These are phyloP conservation scores for Periconia sp. DNA, from an alignment of 2,329 filamentous ascomycete species.

Conservation along the genomic window DNA sequence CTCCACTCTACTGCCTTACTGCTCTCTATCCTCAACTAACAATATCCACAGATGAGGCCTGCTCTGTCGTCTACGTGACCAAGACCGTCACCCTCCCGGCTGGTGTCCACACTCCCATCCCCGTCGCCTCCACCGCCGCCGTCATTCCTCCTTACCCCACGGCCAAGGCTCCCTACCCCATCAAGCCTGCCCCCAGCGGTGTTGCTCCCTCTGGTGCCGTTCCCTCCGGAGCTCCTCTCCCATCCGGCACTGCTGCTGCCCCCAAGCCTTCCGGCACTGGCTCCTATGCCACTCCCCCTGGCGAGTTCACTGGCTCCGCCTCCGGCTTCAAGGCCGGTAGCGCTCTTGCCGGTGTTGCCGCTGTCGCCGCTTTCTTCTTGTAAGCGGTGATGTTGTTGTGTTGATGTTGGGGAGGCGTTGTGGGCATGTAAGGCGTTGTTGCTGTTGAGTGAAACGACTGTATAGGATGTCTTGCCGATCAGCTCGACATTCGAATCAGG, in stretches of 20 bases:
- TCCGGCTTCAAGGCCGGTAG: slow-evolving; percentile 30
- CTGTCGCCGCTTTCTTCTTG: slow-evolving; percentile 38
- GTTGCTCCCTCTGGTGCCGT: slow-evolving; percentile 6
- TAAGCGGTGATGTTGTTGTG: slow-evolving; percentile 16
- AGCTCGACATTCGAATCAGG: neutral
- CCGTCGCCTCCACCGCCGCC: slow-evolving; percentile 13
- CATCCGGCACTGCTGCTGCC: slow-evolving; percentile 25
- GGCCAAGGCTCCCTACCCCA: slow-evolving; percentile 30
- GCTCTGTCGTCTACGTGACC: slow-evolving; percentile 33
- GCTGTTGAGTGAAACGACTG: neutral
- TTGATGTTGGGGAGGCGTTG: neutral
- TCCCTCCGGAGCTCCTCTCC: slow-evolving; percentile 16
- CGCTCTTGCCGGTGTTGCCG: slow-evolving; percentile 38
- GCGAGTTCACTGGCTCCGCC: slow-evolving; percentile 38
- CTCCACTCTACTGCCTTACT: neutral
- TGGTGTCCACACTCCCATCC: slow-evolving; percentile 24
- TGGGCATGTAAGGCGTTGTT: neutral
- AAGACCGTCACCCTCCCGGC: slow-evolving; percentile 19
- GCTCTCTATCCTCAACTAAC: neutral
- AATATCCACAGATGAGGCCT: slow-evolving; percentile 18
- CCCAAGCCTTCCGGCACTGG: slow-evolving; percentile 22
- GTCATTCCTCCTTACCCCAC: slow-evolving; percentile 18
- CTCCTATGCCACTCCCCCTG: slow-evolving; percentile 19
- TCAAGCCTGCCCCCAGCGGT: slow-evolving; percentile 5
- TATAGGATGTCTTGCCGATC: neutral